Evolutionary conservation across 345 rosid species (phyloP).

Genomic region (Pistacia vera): DNA sequence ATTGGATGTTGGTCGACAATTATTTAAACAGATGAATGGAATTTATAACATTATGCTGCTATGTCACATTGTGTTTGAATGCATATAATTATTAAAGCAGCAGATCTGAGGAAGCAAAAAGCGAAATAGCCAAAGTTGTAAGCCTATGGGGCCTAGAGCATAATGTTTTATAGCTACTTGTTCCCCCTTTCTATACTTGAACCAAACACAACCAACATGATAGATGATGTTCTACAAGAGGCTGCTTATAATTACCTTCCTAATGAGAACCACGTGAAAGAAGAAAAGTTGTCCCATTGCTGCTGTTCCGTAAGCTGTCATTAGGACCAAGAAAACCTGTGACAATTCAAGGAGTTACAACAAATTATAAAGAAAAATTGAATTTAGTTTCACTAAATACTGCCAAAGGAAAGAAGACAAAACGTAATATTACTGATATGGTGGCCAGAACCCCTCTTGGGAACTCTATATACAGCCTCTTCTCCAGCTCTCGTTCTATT

Average conservation of each 20-base stretch:
- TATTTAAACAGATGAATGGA: background rate
- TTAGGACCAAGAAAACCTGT: constrained; percentile 71
- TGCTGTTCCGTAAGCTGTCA: constrained; percentile 85
- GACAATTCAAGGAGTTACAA: constrained; percentile 20
- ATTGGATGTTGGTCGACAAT: background rate
- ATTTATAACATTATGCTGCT: background rate
- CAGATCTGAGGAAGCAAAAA: too few relatives aligned
- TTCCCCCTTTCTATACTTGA: too few relatives aligned
- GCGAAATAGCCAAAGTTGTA: too few relatives aligned
- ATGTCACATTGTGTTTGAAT: background rate
- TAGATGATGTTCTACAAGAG: background rate
- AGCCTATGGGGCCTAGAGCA: too few relatives aligned
- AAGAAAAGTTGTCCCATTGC: constrained; percentile 98
- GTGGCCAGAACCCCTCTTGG: constrained; percentile 85
- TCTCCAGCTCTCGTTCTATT: constrained; percentile 68
- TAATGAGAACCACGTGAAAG: constrained; percentile 91
- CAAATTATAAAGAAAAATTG: constrained; percentile 12
- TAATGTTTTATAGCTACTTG: too few relatives aligned
- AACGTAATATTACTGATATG: constrained; percentile 52
- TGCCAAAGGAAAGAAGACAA: constrained; percentile 8
- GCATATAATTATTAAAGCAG: too few relatives aligned
- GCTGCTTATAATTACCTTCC: constrained; percentile 59
- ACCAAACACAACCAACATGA: background rate
- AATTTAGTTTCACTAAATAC: background rate
- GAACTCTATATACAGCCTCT: constrained; percentile 61